These are phyloP conservation scores for Aspergillus asperescens DNA, from an alignment of 495 filamentous ascomycete genomes.

Conservation along the genomic window DNA sequence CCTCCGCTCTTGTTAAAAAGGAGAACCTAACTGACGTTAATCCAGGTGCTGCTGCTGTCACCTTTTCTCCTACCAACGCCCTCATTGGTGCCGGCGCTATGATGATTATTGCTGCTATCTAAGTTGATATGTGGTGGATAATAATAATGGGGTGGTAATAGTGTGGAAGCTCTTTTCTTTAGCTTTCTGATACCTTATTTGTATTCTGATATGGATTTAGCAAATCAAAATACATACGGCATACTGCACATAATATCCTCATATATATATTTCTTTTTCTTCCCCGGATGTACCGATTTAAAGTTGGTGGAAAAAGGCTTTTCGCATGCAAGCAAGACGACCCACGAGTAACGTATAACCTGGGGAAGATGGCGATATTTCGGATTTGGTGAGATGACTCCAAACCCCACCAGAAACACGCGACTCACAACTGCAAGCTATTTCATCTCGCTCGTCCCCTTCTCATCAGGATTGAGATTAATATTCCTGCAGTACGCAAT, in stretches of 20 bases:
- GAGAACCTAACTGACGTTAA: neutral
- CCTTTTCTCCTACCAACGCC: neutral
- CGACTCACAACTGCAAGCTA: neutral
- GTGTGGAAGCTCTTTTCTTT: neutral
- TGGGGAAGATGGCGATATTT: no score
- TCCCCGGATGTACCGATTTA: no score
- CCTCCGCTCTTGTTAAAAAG: neutral
- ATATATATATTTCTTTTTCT: no score
- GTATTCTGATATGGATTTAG: neutral
- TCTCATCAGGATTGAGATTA: neutral
- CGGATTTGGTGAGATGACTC: no score
- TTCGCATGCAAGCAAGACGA: neutral
- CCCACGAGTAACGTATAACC: neutral
- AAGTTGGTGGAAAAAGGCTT: no score
- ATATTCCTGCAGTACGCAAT: no score
- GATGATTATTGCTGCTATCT: neutral
- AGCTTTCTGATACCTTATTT: neutral
- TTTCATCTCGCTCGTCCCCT: neutral
- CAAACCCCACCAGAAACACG: constrained; percentile 5
- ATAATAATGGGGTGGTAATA: neutral
- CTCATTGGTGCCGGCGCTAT: neutral
- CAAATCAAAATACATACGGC: neutral
- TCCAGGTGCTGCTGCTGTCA: neutral
- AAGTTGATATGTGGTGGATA: neutral
- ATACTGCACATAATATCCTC: neutral